Evolutionary conservation across 225 moss, liverwort and hornwort genomes (phyloP).

Genomic region (Neckera pumila): DNA sequence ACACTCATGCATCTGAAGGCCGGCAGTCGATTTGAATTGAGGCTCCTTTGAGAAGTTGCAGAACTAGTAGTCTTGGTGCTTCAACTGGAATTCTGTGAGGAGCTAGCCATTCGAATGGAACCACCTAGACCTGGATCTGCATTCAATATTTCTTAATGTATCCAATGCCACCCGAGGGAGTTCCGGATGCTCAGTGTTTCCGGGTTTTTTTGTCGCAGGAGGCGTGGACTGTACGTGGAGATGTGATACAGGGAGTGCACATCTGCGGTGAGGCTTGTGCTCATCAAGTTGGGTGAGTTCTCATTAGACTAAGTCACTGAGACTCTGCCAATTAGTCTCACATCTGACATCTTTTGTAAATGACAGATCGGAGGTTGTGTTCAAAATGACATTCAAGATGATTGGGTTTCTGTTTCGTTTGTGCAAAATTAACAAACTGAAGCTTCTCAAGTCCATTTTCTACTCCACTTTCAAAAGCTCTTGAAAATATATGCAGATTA

Average conservation of each 20-base stretch:
- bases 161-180: background rate
- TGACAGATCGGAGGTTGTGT: background rate
- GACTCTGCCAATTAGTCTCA: no score
- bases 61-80: background rate
- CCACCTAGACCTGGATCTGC: background rate
- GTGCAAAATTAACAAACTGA: background rate
- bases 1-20: background rate
- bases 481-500: no score
- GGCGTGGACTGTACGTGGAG: background rate
- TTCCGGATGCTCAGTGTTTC: background rate
- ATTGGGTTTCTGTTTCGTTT: background rate
- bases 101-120: background rate
- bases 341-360: background rate
- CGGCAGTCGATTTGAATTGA: background rate
- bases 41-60: background rate
- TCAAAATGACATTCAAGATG: background rate
- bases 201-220: background rate
- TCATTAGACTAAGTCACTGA: background rate
- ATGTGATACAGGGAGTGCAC: no score
- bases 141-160: background rate
- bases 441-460: background rate
- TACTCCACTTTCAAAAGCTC: background rate
- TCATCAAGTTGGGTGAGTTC: background rate
- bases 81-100: background rate
- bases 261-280: background rate